These are phyloP conservation scores for Filosporella fistucella DNA, from an alignment of 495 filamentous ascomycete genomes.

Conservation along the genomic window DNA sequence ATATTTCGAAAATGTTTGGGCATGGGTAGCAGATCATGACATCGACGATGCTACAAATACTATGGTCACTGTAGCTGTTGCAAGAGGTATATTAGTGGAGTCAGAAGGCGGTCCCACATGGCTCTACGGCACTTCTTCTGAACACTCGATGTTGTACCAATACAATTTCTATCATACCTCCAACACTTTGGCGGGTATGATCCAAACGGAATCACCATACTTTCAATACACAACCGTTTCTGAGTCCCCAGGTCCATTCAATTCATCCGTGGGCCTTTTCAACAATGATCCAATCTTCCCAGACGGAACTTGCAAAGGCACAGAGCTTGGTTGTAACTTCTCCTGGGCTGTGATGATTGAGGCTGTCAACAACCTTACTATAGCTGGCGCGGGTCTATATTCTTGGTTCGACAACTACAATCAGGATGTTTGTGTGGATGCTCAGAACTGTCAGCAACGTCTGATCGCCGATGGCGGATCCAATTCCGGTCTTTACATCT, in stretches of 20 bases:
- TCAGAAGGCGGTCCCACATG: slow-evolving; percentile 47
- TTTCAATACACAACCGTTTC: slow-evolving; percentile 10
- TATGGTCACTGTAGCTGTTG: slow-evolving; percentile 54
- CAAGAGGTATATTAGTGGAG: slow-evolving; percentile 38
- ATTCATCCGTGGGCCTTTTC: slow-evolving; percentile 16
- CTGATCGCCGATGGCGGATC: slow-evolving; percentile 5
- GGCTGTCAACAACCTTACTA: slow-evolving; percentile 34
- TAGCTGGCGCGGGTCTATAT: slow-evolving; percentile 55
- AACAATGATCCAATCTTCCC: slow-evolving; percentile 40
- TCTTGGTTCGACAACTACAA: slow-evolving; percentile 56
- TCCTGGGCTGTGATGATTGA: slow-evolving; percentile 50
- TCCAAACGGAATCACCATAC: slow-evolving; percentile 20
- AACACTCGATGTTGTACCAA: slow-evolving; percentile 75
- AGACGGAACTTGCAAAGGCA: slow-evolving; percentile 17
- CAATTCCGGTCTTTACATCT: slow-evolving; percentile 2
- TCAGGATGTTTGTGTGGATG: slow-evolving; percentile 26
- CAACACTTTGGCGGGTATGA: slow-evolving; percentile 63
- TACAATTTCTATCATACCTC: slow-evolving; percentile 67
- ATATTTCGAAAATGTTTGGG: slow-evolving; percentile 59
- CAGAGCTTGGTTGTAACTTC: slow-evolving; percentile 30
- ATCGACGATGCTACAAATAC: slow-evolving; percentile 45
- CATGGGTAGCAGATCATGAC: slow-evolving; percentile 52
- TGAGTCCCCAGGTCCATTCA: slow-evolving; percentile 24
- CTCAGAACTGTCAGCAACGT: slow-evolving; percentile 31
- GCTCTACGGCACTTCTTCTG: slow-evolving; percentile 67